A percentile compares a stretch with the other conserved stretches of the same genome.
phyloP scores from a whole-genome alignment of 139 green algal genomes.

The Closterium sp. region DNA sequence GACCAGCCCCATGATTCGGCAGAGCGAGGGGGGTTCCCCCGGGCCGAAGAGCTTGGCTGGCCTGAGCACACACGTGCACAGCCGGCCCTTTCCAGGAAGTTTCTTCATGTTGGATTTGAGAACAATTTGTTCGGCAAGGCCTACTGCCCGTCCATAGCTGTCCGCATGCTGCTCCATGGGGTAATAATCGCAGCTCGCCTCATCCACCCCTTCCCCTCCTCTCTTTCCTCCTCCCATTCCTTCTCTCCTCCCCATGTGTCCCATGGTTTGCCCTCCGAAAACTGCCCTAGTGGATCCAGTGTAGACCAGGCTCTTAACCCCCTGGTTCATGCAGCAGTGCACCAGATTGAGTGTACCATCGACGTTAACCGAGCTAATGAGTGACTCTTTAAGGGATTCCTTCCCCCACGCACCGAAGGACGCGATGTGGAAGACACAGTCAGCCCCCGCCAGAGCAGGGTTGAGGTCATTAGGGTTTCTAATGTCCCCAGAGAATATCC shows the following conservation, averaged over 20 bases:
- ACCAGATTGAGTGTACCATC: not conserved
- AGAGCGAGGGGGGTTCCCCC: not conserved
- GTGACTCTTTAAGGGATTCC: not conserved
- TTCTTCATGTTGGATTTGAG: not conserved
- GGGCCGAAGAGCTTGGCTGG: conserved; percentile 16
- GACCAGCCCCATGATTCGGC: conserved; percentile 8
- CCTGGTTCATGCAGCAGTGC: not conserved
- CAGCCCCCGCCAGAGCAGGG: not conserved
- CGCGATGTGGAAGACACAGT: not conserved
- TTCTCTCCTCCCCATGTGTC: not conserved
- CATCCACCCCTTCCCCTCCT: not conserved
- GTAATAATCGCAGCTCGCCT: not conserved
- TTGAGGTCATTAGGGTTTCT: not conserved
- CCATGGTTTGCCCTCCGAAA: not conserved
- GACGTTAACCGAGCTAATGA: not conserved
- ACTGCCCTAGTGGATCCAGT: not conserved
- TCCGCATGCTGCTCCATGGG: not conserved
- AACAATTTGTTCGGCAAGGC: not conserved
- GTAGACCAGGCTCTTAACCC: not conserved
- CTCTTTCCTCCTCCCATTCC: not conserved
- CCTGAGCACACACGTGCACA: conserved; percentile 11
- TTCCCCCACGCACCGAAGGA: not conserved
- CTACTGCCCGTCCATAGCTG: not conserved
- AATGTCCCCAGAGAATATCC: not conserved
- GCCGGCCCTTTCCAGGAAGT: not conserved